Base-by-base conservation (phyloP, 129 eudicot genomes). In the Escallonia rubra region DNA sequence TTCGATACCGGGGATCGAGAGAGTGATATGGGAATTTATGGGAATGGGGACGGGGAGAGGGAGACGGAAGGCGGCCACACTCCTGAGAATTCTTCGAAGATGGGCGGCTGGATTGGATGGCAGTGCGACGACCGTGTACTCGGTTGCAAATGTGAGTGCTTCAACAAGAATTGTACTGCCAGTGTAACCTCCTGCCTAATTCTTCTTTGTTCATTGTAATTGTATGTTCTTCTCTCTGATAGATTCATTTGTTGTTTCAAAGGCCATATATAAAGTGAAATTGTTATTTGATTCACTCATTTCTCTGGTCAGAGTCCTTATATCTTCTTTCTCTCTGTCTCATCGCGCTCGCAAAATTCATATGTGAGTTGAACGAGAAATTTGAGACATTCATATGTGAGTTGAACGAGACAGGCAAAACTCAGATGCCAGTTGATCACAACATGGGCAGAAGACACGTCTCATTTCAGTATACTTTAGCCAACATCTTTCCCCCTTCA, bases 1-100 rank as follows among this genome's bases (percentile, higher is more conserved):
- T 14, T 79, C 79, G 3, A 68, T 86, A 40, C 52, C 78, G 0
- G 94, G 95, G 3, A 80, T 88, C 48, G 98, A 93, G 79, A 69
- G 94, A 45, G 82, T 89, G 76, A 70, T 93, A 58, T 93, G 98
- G 98, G 96, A 93, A 61, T 74, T 93, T 44, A 84, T 93, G 91
- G 91, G 95, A 14, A 78, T 68, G 66, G 98, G 98, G 4, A 87
- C 92, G 0, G 90, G 82, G 4, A 78, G 98, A 72, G 87, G 81
- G 46, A 76, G 84, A 67, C 76, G 98, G 55, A 93, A 93, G 70
- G 98, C 98, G 5, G 95, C 92, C 6, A 84, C 91, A 9, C 58
- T 93, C 60, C 60, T 93, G 74, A 82, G 98, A 72, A 86, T 89
- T 23, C 68, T 93, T 39, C 71, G 95, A 72, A 84, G 96, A 78